A percentile compares a stretch with the other conserved stretches of the same genome.
Conservation (phyloP, 352 stramenopile species). For the Phytophthora melonis region DNA sequence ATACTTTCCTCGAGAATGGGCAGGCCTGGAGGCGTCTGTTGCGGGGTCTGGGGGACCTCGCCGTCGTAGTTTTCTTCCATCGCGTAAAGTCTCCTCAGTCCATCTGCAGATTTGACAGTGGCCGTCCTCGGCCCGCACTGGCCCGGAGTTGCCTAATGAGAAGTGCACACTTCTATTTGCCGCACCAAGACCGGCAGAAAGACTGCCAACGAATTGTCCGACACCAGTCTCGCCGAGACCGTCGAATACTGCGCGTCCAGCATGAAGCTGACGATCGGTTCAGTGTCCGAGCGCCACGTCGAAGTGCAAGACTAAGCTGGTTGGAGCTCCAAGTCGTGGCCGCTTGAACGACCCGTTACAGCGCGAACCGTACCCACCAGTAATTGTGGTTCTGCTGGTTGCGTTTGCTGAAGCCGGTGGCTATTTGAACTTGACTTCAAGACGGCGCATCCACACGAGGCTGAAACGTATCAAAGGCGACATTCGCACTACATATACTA, state of each 20-base stretch:
- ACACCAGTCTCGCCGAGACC: constrained; percentile 14
- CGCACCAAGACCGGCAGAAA: neutral
- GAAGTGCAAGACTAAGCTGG: constrained; percentile 7
- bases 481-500: too few species aligned
- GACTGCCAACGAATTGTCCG: constrained; percentile 8
- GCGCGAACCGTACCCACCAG: constrained; percentile 9
- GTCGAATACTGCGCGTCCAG: constrained; percentile 10
- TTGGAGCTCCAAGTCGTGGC: constrained; percentile 2
- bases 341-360: neutral
- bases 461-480: neutral
- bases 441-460: neutral
- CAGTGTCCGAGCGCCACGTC: constrained; percentile 2
- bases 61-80: neutral
- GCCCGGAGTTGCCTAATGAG: neutral
- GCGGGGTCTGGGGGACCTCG: neutral
- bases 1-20: constrained; percentile 27
- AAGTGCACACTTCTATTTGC: constrained; percentile 3
- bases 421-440: constrained; percentile 23
- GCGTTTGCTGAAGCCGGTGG: neutral
- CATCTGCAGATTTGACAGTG: constrained; percentile 22
- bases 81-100: neutral
- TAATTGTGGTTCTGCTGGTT: constrained; percentile 2
- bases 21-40: constrained; percentile 3
- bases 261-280: constrained; percentile 14
- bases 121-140: neutral